These are phyloP conservation scores for Lepiota venenata DNA, from an alignment of 768 basidiomycete species.

Conservation along the genomic window DNA sequence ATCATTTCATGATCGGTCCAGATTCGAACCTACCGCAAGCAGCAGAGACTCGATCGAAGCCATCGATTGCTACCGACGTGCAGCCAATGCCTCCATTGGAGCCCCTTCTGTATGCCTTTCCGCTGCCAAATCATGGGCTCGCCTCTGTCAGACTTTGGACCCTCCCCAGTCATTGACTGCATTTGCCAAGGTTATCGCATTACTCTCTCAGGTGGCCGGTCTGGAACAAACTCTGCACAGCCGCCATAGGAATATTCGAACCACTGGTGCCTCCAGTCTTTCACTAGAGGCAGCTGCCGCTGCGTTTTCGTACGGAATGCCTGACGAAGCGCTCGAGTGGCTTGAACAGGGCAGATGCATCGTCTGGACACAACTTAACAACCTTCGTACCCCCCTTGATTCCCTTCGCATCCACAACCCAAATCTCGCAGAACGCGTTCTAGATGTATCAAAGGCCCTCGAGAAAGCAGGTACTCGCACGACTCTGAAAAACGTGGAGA, in stretches of 20 bases:
- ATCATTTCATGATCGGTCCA: not conserved
- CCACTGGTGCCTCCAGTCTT: not conserved
- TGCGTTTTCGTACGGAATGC: constrained; percentile 8
- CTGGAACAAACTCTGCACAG: constrained; percentile 13
- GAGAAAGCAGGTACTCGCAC: constrained; percentile 9
- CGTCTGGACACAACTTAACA: constrained; percentile 18
- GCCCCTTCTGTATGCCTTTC: constrained; percentile 1
- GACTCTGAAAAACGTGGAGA: not conserved
- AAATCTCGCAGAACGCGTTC: constrained; percentile 5
- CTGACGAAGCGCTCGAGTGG: constrained; percentile 18
- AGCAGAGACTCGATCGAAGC: constrained; percentile 1
- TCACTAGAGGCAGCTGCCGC: constrained; percentile 12
- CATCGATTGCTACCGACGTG: not conserved
- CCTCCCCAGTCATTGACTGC: constrained; percentile 2
- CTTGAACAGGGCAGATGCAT: constrained; percentile 22
- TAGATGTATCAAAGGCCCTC: constrained; percentile 8
- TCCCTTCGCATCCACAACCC: constrained; percentile 7
- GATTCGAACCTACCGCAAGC: not conserved
- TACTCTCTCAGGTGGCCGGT: constrained; percentile 16
- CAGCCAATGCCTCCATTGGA: constrained; percentile 2
- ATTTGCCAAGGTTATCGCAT: constrained; percentile 8
- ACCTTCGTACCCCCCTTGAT: constrained; percentile 19
- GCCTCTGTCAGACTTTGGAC: not conserved
- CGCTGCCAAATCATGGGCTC: constrained; percentile 11
- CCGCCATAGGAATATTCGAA: constrained; percentile 3